Evolutionary conservation across 345 rosid species (phyloP), one percentile per base, ranked within the genome.

Genomic region (Erodium maritimum): DNA sequence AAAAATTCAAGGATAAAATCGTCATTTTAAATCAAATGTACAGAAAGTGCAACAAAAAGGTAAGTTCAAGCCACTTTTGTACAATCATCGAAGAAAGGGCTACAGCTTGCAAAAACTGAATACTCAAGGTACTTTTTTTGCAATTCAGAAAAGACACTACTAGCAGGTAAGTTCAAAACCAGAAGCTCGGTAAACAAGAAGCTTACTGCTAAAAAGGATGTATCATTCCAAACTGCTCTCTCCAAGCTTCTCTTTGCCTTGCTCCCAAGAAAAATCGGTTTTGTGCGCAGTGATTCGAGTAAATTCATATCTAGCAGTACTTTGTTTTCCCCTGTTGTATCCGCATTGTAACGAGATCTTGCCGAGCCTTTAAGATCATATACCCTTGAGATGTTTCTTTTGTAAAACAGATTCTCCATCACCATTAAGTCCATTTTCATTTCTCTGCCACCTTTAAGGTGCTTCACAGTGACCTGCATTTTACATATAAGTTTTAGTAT

Each of bases 181-280:
- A 29, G 37, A 29, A 29, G 37, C 37, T 5, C 4, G 37, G 37
- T 29, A 29, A 29, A 1, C 8, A 42, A 18, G 33, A 19, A 46
- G 71, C 95, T 83, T 79, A 89, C 99, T 19, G 99, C 95, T 62
- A 94, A 76, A 76, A 94, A 94, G 23, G 66, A 55, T 20, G 99
- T 94, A 58, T 94, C 99, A 29, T 94, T 94, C 99, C 99, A 94
- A 66, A 94, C 87, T 52, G 97, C 96, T 70, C 99, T 80, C 73
- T 87, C 97, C 4, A 94, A 70, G 65, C 77, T 90, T 79, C 99
- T 78, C 70, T 94, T 94, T 1, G 96, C 88, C 66, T 84, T 94
- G 79, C 99, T 85, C 68, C 97, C 99, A 0, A 94, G 85, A 59
- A 90, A 87, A 55, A 94, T 79, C n/a, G 99, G 99, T 45, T 94